Evolutionary conservation across 2,329 filamentous ascomycete species (phyloP), one percentile per base, ranked within the genome.

Genomic region (Stagonosporopsis cucurbitacearum): DNA sequence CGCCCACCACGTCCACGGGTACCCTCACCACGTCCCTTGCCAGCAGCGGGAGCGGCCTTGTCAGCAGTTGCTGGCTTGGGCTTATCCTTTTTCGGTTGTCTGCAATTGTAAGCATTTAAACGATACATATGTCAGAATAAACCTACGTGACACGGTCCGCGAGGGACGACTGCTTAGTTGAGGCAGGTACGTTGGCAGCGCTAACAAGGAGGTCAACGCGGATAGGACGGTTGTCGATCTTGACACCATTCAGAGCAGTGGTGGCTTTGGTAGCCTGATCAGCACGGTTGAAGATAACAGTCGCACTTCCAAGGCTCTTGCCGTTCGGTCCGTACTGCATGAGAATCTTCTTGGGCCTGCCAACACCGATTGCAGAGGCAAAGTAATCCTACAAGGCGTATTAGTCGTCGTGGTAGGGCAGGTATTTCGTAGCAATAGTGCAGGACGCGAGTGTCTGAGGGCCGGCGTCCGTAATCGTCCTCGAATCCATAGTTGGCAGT

Each of bases 201-300:
- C 91, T 89, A 60, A 96, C 86, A 52, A 99, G 86, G 61, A 99
- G 88, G 78, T 98, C 94, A 69, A 99, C 92, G 89, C 94, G 96
- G 81, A 99, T 94, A 23, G 92, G 90, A 65, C 88, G 87, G 71
- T 88, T 88, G 78, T 99, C 95, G 57, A 99, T 92, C 50, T 95
- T 86, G 57, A 97, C 86, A 60, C 92, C 92, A 70, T 99, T 96
- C 67, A 96, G 82, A 62, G 89, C 86, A 70, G 88, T 84, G 68
- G 92, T 90, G 58, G 95, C 95, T 79, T 92, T 91, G 73, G 86
- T 86, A 64, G 94, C 95, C 63, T 90, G 90, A 66, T 92, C 91
- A 23, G 88, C 79, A 71, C 91, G 91, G 76, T 79, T 79, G 81
- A 99, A 99, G 62, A 88, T 88, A 68, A 99, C 90, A 50, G 92